Percentiles rank a stretch among this genome's conserved stretches.
These are phyloP conservation scores for Penicillium verhagenii DNA, from an alignment of 495 filamentous ascomycete genomes.

Conservation along the genomic window DNA sequence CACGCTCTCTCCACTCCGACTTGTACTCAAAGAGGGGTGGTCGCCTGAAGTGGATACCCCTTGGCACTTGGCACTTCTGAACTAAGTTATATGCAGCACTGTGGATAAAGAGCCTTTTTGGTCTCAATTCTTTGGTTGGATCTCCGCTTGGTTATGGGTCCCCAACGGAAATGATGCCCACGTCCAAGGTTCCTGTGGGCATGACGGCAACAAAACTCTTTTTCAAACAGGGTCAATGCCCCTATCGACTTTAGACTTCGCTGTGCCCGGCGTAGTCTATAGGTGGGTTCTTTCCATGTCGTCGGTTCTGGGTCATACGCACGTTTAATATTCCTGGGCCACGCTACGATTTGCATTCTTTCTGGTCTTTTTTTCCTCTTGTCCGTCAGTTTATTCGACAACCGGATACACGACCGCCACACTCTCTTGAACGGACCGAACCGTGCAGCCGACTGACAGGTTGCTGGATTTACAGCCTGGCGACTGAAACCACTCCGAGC, in stretches of 20 bases:
- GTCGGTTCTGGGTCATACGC: conserved; percentile 1
- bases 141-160: background rate
- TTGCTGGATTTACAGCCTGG: background rate
- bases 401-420: background rate
- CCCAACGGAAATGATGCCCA: conserved; percentile 14
- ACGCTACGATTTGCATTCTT: conserved; percentile 2
- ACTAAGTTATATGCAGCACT: conserved; percentile 2
- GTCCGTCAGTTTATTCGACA: conserved; percentile 4
- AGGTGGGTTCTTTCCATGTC: conserved; percentile 6
- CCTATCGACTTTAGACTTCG: conserved; percentile 23
- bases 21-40: conserved; percentile 16
- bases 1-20: conserved; percentile 12
- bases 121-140: conserved; percentile 5
- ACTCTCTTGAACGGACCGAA: background rate
- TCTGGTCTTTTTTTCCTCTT: background rate
- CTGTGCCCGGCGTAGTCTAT: background rate
- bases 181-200: background rate
- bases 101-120: conserved; percentile 5
- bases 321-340: conserved; percentile 14
- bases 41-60: conserved; percentile 8
- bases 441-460: background rate
- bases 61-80: background rate
- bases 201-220: conserved; percentile 1
- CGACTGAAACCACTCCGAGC: background rate
- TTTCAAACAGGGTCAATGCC: background rate